Conservation (phyloP, 345 rosid species). For the Draba incana region DNA sequence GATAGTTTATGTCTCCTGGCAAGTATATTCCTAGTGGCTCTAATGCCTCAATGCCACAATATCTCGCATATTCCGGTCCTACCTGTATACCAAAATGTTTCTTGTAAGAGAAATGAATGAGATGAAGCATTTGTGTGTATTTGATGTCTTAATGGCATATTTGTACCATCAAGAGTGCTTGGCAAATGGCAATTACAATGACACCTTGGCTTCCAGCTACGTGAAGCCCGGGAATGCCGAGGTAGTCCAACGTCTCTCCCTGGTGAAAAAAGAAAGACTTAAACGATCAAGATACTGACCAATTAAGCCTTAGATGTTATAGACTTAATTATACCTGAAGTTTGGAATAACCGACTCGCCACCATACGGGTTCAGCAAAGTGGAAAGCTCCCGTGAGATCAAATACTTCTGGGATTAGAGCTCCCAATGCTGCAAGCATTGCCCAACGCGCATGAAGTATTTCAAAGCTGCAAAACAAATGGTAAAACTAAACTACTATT, state of each 20-base stretch:
- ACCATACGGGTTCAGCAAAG: constrained; percentile 90
- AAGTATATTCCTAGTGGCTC: constrained; percentile 92
- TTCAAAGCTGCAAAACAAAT: constrained; percentile 68
- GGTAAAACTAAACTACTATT: not conserved
- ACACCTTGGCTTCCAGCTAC: constrained; percentile 97
- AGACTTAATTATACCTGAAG: constrained; percentile 69
- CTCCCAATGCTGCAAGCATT: constrained; percentile 94
- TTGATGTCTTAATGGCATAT: constrained; percentile 6
- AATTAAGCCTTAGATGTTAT: not conserved
- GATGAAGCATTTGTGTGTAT: constrained; percentile 16
- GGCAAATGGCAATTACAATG: constrained; percentile 82
- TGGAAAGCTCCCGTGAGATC: constrained; percentile 70
- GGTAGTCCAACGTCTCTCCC: constrained; percentile 95
- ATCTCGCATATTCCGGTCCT: constrained; percentile 94
- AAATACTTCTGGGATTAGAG: constrained; percentile 79
- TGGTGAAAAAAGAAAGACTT: constrained; percentile 31
- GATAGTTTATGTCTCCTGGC: constrained; percentile 92
- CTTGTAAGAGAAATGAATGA: not conserved
- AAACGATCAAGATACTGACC: not conserved
- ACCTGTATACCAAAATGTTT: constrained; percentile 48
- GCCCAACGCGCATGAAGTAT: constrained; percentile 99
- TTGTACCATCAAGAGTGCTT: constrained; percentile 84
- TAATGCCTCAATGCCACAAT: constrained; percentile 88
- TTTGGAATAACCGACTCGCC: constrained; percentile 94
- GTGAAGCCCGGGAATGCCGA: constrained; percentile 92